Percentiles rank a stretch among this genome's conserved stretches.
These are phyloP conservation scores for Trichophyton benhamiae DNA, from an alignment of 2,329 filamentous ascomycete genomes.

Conservation along the genomic window DNA sequence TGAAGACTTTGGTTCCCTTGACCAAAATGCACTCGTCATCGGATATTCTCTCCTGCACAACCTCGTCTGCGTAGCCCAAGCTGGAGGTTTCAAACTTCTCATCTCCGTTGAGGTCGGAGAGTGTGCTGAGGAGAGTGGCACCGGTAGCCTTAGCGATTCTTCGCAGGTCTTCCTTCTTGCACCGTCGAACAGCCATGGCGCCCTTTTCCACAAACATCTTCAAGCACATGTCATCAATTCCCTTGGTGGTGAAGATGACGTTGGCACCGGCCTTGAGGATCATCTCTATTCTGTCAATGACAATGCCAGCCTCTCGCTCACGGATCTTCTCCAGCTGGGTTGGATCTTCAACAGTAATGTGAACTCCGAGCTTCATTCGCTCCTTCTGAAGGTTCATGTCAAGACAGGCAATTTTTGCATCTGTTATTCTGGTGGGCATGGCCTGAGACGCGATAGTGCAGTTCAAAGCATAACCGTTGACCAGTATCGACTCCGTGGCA, in stretches of 20 bases:
- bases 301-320: constrained; percentile 80
- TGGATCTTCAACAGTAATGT: constrained; percentile 95
- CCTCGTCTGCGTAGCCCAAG: constrained; percentile 84
- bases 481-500: constrained; percentile 69
- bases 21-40: constrained; percentile 97
- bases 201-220: constrained; percentile 92
- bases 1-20: constrained; percentile 89
- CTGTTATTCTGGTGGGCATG: constrained; percentile 82
- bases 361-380: constrained; percentile 96
- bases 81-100: constrained; percentile 89
- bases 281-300: constrained; percentile 89
- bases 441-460: constrained; percentile 97
- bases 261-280: constrained; percentile 96
- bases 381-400: constrained; percentile 99
- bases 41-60: constrained; percentile 95
- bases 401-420: constrained; percentile 91
- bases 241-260: constrained; percentile 92
- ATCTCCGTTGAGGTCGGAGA: constrained; percentile 94
- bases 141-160: constrained; percentile 94
- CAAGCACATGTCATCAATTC: constrained; percentile 88
- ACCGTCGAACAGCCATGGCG: constrained; percentile 88
- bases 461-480: constrained; percentile 96
- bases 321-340: constrained; percentile 96
- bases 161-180: constrained; percentile 96
- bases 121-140: constrained; percentile 78